These are phyloP conservation scores for Exsudoporus frostii DNA, from an alignment of 768 basidiomycete genomes.

Conservation along the genomic window DNA sequence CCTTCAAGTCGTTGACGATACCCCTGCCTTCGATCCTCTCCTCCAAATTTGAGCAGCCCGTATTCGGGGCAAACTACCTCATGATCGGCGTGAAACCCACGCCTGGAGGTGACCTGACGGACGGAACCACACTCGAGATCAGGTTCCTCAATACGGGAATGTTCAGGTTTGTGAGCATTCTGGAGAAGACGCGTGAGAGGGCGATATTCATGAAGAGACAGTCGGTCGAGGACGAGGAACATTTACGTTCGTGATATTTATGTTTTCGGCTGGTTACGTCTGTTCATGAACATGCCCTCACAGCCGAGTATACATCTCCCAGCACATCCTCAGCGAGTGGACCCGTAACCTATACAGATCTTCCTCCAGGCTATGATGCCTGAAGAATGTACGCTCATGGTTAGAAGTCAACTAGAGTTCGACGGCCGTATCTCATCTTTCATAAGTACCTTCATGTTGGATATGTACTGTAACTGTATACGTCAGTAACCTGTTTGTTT, in stretches of 20 bases:
- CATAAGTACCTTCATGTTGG: not conserved
- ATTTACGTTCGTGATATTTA: conserved; percentile 26
- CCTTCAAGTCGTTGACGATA: conserved; percentile 46
- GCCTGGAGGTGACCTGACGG: conserved; percentile 59
- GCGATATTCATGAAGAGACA: conserved; percentile 74
- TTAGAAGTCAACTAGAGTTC: not conserved
- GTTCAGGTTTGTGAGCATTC: conserved; percentile 66
- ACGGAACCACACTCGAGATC: conserved; percentile 63
- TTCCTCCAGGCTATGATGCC: conserved; percentile 29
- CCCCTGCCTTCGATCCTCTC: conserved; percentile 64
- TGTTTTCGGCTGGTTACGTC: not conserved
- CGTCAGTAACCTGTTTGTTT: not conserved
- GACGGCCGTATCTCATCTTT: not conserved
- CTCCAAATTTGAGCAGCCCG: conserved; percentile 74
- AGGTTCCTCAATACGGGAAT: conserved; percentile 65
- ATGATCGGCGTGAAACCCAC: conserved; percentile 65
- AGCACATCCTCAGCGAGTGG: conserved; percentile 16
- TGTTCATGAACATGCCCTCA: not conserved
- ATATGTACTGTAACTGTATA: not conserved
- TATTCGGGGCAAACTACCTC: conserved; percentile 67
- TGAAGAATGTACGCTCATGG: conserved; percentile 7
- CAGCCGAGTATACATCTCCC: conserved; percentile 31
- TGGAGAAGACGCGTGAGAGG: conserved; percentile 77
- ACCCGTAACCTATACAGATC: conserved; percentile 21
- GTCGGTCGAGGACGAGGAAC: conserved; percentile 32